Evolutionary conservation across 2,329 filamentous ascomycete genomes (phyloP).

Genomic region (Epichloe bromicola): DNA sequence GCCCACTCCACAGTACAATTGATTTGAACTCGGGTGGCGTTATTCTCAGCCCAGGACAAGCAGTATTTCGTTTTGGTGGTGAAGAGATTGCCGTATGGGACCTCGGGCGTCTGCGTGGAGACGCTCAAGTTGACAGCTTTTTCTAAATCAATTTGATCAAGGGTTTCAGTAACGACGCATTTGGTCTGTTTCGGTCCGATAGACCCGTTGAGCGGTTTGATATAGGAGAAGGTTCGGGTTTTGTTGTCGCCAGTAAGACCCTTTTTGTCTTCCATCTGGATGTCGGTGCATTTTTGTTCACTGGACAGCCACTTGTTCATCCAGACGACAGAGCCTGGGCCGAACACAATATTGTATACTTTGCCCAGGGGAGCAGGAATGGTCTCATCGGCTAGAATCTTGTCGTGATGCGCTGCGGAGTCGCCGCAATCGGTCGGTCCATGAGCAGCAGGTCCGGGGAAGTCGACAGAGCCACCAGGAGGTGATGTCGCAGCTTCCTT

Average conservation of each 20-base stretch:
- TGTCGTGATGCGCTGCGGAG: slow-evolving; percentile 66
- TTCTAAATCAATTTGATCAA: slow-evolving; percentile 80
- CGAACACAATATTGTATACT: slow-evolving; percentile 80
- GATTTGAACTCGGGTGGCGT: slow-evolving; percentile 72
- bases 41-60: slow-evolving; percentile 80
- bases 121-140: slow-evolving; percentile 74
- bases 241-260: slow-evolving; percentile 65
- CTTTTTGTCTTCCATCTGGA: slow-evolving; percentile 75
- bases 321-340: slow-evolving; percentile 63
- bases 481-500: slow-evolving; percentile 31
- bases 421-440: slow-evolving; percentile 79
- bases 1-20: slow-evolving; percentile 92
- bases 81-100: slow-evolving; percentile 88
- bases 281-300: slow-evolving; percentile 81
- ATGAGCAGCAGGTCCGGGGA: slow-evolving; percentile 74
- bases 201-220: slow-evolving; percentile 72
- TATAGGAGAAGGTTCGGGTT: slow-evolving; percentile 67
- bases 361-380: slow-evolving; percentile 84
- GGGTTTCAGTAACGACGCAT: slow-evolving; percentile 71
- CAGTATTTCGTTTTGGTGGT: slow-evolving; percentile 89
- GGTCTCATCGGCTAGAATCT: slow-evolving; percentile 69
- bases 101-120: slow-evolving; percentile 82
- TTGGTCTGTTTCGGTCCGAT: slow-evolving; percentile 93
- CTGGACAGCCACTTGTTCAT: slow-evolving; percentile 77
- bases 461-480: slow-evolving; percentile 43